Evolutionary conservation across 1,139 yeast genomes (phyloP).

Genomic region (Scheffersomyces titani): DNA sequence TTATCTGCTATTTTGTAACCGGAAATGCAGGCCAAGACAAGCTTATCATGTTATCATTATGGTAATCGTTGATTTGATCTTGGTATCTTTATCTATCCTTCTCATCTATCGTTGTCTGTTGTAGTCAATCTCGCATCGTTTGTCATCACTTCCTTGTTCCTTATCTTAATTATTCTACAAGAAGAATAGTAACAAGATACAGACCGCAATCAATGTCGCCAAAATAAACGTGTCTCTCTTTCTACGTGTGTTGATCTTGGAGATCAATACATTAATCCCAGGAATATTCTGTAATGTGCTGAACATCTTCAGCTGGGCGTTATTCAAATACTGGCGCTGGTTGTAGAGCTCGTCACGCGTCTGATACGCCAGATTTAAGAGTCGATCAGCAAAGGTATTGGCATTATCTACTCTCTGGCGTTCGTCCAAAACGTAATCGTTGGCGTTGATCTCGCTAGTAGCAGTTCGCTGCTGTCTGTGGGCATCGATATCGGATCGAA

Average conservation of each 20-base stretch:
- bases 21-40: not conserved
- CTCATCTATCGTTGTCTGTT: not conserved
- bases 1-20: not conserved
- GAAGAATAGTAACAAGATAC: slow-evolving; percentile 71
- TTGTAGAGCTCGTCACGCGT: slow-evolving; percentile 82
- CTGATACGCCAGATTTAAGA: slow-evolving; percentile 80
- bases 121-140: not conserved
- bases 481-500: slow-evolving; percentile 72
- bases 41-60: not conserved
- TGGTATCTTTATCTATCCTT: not conserved
- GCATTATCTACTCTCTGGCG: slow-evolving; percentile 71
- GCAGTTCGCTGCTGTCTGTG: slow-evolving; percentile 45
- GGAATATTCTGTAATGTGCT: slow-evolving; percentile 71
- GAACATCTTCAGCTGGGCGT: slow-evolving; percentile 65
- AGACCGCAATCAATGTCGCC: slow-evolving; percentile 69
- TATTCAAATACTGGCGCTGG: slow-evolving; percentile 66
- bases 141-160: not conserved
- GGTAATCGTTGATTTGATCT: not conserved
- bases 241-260: slow-evolving; percentile 84
- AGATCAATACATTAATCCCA: slow-evolving; percentile 74
- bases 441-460: slow-evolving; percentile 38
- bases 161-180: slow-evolving; percentile 4
- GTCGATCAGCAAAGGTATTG: slow-evolving; percentile 73
- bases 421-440: slow-evolving; percentile 79
- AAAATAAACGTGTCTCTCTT: slow-evolving; percentile 86